Evolutionary conservation across 495 filamentous ascomycete species (phyloP).

Genomic region (Tuber aestivum): DNA sequence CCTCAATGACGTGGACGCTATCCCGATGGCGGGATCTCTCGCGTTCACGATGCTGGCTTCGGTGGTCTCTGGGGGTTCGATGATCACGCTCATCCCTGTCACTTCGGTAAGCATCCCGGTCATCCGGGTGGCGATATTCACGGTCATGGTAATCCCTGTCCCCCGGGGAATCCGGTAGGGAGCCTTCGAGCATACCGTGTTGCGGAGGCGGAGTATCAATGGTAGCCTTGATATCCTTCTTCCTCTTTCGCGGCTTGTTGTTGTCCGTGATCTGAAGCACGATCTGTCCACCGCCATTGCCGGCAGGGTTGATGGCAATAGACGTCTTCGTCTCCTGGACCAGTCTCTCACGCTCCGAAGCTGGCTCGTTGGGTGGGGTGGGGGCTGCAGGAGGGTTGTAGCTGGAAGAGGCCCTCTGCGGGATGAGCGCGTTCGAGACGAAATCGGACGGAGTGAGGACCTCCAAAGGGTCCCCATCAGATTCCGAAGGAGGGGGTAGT

Average conservation of each 20-base stretch:
- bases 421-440: slow-evolving; percentile 33
- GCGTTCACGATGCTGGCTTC: slow-evolving; percentile 23
- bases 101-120: slow-evolving; percentile 48
- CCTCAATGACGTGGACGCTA: slow-evolving; percentile 31
- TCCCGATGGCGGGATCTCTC: slow-evolving; percentile 23
- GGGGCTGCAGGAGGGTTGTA: slow-evolving; percentile 39
- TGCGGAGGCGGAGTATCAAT: slow-evolving; percentile 13
- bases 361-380: slow-evolving; percentile 39
- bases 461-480: slow-evolving; percentile 30
- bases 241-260: slow-evolving; percentile 35
- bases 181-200: slow-evolving; percentile 1
- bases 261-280: slow-evolving; percentile 37
- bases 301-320: slow-evolving; percentile 40
- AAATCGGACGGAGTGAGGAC: slow-evolving; percentile 32
- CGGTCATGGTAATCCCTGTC: slow-evolving; percentile 2
- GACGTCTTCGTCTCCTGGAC: slow-evolving; percentile 40
- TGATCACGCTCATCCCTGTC: slow-evolving; percentile 85
- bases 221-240: slow-evolving; percentile 34
- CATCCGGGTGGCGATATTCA: slow-evolving; percentile 15
- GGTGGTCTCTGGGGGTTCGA: slow-evolving; percentile 6
- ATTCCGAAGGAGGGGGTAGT: slow-evolving; percentile 39
- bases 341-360: slow-evolving; percentile 34
- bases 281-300: slow-evolving; percentile 35
- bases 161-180: slow-evolving; percentile 3
- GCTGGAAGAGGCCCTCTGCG: slow-evolving; percentile 9